These are phyloP conservation scores for Entomortierella parvispora DNA, from an alignment of 192 early-diverging fungal genomes.

Conservation along the genomic window DNA sequence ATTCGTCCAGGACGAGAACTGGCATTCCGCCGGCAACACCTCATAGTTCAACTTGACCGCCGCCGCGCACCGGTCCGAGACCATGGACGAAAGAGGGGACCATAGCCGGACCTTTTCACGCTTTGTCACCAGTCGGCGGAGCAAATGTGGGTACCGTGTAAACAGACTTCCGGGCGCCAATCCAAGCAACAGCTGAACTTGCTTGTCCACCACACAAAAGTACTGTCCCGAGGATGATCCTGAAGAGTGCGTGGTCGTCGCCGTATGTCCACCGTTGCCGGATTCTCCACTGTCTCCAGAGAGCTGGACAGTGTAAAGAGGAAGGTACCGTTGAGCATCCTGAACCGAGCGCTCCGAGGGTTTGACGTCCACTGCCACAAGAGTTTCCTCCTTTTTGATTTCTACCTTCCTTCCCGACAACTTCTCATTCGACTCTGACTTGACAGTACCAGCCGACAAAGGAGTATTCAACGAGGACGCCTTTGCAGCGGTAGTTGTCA, in stretches of 20 bases:
- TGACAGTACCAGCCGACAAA: not conserved
- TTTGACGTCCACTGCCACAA: not conserved
- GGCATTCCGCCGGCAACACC: constrained; percentile 37
- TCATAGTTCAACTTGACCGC: constrained; percentile 52
- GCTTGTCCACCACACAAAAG: constrained; percentile 76
- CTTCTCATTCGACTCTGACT: not conserved
- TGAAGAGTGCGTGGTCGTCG: not conserved
- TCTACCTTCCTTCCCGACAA: not conserved
- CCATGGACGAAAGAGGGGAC: constrained; percentile 76
- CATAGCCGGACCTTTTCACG: constrained; percentile 76
- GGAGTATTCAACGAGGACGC: not conserved
- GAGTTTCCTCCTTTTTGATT: constrained; percentile 23
- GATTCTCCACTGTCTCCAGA: constrained; percentile 44
- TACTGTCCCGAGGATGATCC: constrained; percentile 23
- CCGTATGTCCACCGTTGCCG: not conserved
- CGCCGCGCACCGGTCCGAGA: constrained; percentile 56
- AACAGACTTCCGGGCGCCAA: constrained; percentile 61
- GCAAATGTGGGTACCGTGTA: constrained; percentile 67
- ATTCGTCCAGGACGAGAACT: constrained; percentile 36
- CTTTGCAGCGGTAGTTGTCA: not conserved
- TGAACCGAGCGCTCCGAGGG: constrained; percentile 31
- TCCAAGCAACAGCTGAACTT: constrained; percentile 70
- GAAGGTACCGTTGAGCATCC: constrained; percentile 68
- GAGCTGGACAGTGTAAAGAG: constrained; percentile 78
- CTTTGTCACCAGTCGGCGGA: constrained; percentile 58